Conservation (phyloP, 192 early-diverging fungal genomes). For the Coemansia sp. region DNA sequence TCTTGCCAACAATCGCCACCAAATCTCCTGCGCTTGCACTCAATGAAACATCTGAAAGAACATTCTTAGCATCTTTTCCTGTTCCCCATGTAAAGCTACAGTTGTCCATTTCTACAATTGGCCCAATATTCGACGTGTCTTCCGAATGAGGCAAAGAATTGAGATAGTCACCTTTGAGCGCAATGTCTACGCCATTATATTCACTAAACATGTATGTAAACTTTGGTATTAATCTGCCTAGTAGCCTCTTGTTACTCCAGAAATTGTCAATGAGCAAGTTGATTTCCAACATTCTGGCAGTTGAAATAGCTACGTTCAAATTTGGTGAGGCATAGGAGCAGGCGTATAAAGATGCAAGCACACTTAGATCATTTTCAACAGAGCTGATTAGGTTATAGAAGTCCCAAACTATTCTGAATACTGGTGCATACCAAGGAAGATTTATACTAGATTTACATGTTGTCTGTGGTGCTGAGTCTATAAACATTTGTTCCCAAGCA, state of each 20-base stretch:
- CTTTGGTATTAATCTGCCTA: background rate
- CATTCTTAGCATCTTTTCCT: background rate
- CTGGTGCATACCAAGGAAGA: slow-evolving; percentile 40
- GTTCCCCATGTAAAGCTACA: slow-evolving; percentile 27
- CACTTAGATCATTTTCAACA: slow-evolving; percentile 11
- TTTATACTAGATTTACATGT: background rate
- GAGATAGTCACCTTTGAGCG: slow-evolving; percentile 30
- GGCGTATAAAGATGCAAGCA: slow-evolving; percentile 9
- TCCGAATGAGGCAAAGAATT: slow-evolving; percentile 14
- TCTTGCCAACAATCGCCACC: slow-evolving; percentile 60
- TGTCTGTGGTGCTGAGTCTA: background rate
- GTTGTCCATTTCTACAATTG: slow-evolving; percentile 13
- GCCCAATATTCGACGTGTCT: background rate
- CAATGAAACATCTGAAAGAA: slow-evolving; percentile 19
- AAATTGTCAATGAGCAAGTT: slow-evolving; percentile 11
- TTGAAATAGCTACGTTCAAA: slow-evolving; percentile 8
- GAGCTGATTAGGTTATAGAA: background rate
- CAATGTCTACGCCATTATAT: too few relatives aligned
- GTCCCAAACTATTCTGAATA: slow-evolving; percentile 15
- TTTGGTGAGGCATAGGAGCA: background rate
- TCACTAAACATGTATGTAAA: slow-evolving; percentile 7
- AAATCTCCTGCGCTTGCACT: slow-evolving; percentile 37
- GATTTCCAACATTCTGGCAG: slow-evolving; percentile 27
- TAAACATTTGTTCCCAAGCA: slow-evolving; percentile 41
- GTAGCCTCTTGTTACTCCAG: background rate